A percentile compares a stretch with the other conserved stretches of the same genome.
phyloP scores from a whole-genome alignment of 2,329 filamentous ascomycete species.

The Aspergillus pseudonomiae region DNA sequence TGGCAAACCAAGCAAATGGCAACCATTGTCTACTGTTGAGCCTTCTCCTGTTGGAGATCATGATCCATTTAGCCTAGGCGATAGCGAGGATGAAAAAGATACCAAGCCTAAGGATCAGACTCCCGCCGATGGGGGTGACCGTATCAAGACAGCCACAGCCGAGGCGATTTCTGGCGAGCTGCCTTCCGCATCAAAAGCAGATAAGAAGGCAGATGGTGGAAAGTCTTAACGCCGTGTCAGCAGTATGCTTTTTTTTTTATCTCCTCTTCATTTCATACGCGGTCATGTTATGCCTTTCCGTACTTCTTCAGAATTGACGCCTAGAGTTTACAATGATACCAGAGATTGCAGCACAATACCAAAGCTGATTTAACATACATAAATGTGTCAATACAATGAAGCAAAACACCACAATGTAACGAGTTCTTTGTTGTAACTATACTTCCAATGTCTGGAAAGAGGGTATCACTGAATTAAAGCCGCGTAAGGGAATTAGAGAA shows the following conservation, averaged over 20 bases:
- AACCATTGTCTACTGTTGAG: slow-evolving; percentile 83
- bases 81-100: slow-evolving; percentile 91
- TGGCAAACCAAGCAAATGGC: slow-evolving; percentile 89
- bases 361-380: neutral
- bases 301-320: slow-evolving; percentile 9
- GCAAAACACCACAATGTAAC: neutral
- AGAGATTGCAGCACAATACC: slow-evolving; percentile 18
- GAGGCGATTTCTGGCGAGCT: slow-evolving; percentile 50
- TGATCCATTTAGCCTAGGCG: slow-evolving; percentile 93
- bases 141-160: slow-evolving; percentile 65
- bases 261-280: neutral
- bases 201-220: slow-evolving; percentile 28
- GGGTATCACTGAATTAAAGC: neutral
- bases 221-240: slow-evolving; percentile 25
- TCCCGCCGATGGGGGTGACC: slow-evolving; percentile 57
- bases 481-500: neutral
- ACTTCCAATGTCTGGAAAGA: neutral
- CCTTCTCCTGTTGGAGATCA: slow-evolving; percentile 85
- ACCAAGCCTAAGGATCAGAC: slow-evolving; percentile 66
- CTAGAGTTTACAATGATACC: slow-evolving; percentile 27
- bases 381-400: neutral
- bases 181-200: slow-evolving; percentile 29
- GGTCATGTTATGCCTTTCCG: slow-evolving; percentile 3
- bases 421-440: neutral
- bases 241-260: neutral